Evolutionary conservation across 371 early-diverging fungal species (phyloP).

Genomic region (Catenaria anguillulae): DNA sequence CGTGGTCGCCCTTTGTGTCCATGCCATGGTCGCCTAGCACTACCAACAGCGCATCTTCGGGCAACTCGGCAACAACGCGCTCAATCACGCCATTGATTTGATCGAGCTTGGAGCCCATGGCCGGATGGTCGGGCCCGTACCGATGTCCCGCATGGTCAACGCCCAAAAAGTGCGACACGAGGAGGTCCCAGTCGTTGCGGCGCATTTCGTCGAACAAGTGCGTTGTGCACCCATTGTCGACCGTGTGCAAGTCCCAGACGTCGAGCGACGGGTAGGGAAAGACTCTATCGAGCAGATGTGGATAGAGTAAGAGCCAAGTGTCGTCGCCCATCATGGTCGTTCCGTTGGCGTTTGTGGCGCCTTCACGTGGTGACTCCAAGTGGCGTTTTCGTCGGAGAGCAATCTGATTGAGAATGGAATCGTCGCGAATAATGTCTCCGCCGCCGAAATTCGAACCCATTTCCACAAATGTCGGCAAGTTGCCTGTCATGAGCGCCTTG

Average conservation of each 20-base stretch:
- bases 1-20: conserved; percentile 96
- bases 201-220: conserved; percentile 41
- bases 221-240: conserved; percentile 66
- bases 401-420: conserved; percentile 63
- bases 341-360: conserved; percentile 26
- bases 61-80: conserved; percentile 47
- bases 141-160: conserved; percentile 95
- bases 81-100: conserved; percentile 71
- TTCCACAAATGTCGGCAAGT: conserved; percentile 85
- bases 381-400: conserved; percentile 42
- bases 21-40: conserved; percentile 99
- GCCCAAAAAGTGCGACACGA: conserved; percentile 83
- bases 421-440: conserved; percentile 55
- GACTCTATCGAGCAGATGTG: conserved; percentile 30
- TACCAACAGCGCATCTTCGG: conserved; percentile 70
- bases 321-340: conserved; percentile 89
- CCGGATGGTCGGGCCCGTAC: conserved; percentile 71
- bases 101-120: conserved; percentile 63
- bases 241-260: conserved; percentile 84
- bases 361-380: conserved; percentile 29
- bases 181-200: conserved; percentile 49
- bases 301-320: conserved; percentile 80
- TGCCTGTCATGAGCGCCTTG: conserved; percentile 79
- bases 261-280: conserved; percentile 74
- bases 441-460: conserved; percentile 86